Evolutionary conservation across 2,329 filamentous ascomycete species (phyloP), one percentile per base, ranked within the genome.

Genomic region (Ceratocystis harringtonii): DNA sequence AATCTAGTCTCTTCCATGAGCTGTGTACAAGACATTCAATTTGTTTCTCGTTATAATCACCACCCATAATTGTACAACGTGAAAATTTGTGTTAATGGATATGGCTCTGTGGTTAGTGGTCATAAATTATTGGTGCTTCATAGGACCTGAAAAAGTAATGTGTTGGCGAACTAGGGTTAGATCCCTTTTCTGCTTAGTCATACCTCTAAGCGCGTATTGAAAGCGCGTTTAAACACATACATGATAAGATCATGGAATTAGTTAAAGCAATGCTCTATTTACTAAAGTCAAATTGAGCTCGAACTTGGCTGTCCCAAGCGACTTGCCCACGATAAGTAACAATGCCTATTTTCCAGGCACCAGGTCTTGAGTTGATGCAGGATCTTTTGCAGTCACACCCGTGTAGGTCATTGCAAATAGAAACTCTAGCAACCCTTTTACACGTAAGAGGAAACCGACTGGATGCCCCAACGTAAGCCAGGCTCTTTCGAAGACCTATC

Each of bases 1-100:
- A 64, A 64, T 66, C 63, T 67, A 62, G 78, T 81, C 78, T 79
- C 78, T 74, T 81, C 79, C 81, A 79, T 81, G 80, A 80, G 79
- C 79, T 81, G 80, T 84, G 81, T 83, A 83, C 76, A 77, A 82
- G 78, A 78, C 80, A 78, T 78, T 78, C 72, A 76, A 76, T 74
- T 75, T 76, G 76, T 76, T 78, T 79, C 74, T 74, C 62, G 66
- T 65, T 66, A 62, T 62, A 66, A 66, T 63, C 57, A 61, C 58
- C 57, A 61, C 60, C 32, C 19, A 30, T 32, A 58, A 62, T 28
- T 66, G 64, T 66, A 62, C 48, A 72, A 75, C 74, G 71, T 72
- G 72, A 72, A 72, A 70, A 67, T 70, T 69, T 64, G 55, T 58
- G 55, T 58, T 5, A 3, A n/a, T 17, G 5, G 12, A 58, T 6